A percentile compares a stretch with the other conserved stretches of the same genome.
phyloP scores from a whole-genome alignment of 106 monocot genomes.

The Chionographis japonica region DNA sequence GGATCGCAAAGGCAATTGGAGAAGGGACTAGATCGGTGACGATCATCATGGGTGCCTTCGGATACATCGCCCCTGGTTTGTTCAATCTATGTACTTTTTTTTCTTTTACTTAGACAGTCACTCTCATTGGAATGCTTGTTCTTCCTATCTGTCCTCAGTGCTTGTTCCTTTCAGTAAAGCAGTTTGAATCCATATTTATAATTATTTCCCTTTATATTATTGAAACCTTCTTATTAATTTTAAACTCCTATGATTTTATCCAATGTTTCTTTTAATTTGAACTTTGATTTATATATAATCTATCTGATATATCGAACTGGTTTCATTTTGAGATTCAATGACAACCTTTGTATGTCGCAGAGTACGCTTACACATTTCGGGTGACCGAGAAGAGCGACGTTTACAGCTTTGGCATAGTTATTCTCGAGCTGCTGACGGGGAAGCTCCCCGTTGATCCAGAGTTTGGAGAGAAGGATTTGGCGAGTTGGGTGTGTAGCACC shows the following conservation, averaged over 20 bases:
- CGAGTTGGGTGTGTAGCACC: constrained; percentile 46
- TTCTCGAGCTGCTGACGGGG: constrained; percentile 37
- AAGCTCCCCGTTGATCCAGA: constrained; percentile 30
- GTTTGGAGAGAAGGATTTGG: constrained; percentile 48
- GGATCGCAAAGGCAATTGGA: constrained; percentile 51
- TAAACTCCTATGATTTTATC: no score
- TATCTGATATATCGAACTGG: no score
- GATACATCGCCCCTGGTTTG: constrained; percentile 71
- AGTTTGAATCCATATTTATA: no score
- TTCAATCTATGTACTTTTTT: background rate
- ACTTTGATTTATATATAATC: no score
- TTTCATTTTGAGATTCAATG: background rate
- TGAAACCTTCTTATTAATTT: no score
- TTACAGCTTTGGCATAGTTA: constrained; percentile 42
- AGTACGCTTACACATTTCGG: constrained; percentile 44
- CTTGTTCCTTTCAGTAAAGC: no score
- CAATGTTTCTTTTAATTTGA: no score
- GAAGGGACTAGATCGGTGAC: constrained; percentile 48
- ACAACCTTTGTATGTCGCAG: constrained; percentile 3
- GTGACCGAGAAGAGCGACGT: constrained; percentile 54
- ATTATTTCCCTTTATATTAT: no score
- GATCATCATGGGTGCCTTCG: constrained; percentile 52
- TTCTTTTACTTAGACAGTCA: no score
- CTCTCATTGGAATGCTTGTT: no score
- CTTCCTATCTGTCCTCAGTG: no score